Conservation (phyloP, 768 basidiomycete genomes). For the Termitomyces sp. region DNA sequence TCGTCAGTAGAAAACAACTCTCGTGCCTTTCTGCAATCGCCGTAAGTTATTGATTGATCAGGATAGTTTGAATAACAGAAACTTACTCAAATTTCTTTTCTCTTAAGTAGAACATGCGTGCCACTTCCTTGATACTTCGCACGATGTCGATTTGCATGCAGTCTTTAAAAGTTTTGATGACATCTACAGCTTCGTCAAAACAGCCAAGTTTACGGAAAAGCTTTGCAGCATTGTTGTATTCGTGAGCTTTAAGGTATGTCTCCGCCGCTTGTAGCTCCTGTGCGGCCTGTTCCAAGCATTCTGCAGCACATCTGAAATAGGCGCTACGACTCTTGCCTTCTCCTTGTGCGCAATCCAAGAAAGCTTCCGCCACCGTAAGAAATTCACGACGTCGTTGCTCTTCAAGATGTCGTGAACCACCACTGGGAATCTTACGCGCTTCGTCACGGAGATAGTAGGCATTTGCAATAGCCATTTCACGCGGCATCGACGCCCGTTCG, state of each 20-base stretch:
- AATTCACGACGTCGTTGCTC: conserved; percentile 28
- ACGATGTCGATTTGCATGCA: conserved; percentile 26
- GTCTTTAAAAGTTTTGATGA: conserved; percentile 30
- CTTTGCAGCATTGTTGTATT: conserved; percentile 37
- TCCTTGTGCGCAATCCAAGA: conserved; percentile 32
- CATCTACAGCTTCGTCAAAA: conserved; percentile 48
- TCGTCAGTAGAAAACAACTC: conserved; percentile 45
- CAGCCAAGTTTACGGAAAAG: conserved; percentile 42
- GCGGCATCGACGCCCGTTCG: conserved; percentile 35
- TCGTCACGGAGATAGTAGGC: conserved; percentile 51
- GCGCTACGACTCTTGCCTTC: conserved; percentile 22
- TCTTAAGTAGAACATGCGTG: conserved; percentile 40
- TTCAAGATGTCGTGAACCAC: conserved; percentile 14
- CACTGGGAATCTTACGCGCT: conserved; percentile 30
- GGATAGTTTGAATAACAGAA: background rate
- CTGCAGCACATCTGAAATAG: conserved; percentile 38
- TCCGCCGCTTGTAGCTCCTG: conserved; percentile 38
- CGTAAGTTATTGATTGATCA: background rate
- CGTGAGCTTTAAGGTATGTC: conserved; percentile 33
- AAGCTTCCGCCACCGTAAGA: conserved; percentile 41
- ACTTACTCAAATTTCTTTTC: conserved; percentile 28
- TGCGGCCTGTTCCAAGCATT: conserved; percentile 37
- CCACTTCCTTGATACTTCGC: conserved; percentile 34
- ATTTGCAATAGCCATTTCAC: conserved; percentile 39
- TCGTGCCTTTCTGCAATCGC: conserved; percentile 33